These are phyloP conservation scores for Leccinum disarticulatum DNA, from an alignment of 768 basidiomycete species.

Conservation along the genomic window DNA sequence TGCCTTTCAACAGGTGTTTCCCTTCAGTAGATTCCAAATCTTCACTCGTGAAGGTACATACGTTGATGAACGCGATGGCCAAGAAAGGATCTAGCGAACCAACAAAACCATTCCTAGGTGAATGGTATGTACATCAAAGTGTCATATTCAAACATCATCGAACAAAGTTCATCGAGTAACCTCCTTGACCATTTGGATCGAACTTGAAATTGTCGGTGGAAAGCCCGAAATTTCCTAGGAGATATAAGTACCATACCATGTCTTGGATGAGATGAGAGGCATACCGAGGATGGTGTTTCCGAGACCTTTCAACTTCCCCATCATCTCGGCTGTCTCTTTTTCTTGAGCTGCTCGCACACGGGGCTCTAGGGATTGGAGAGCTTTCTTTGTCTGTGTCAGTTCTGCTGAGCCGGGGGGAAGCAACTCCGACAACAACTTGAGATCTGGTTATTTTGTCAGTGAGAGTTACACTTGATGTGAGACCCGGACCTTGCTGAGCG, in stretches of 20 bases:
- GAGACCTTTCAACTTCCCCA: conserved; percentile 87
- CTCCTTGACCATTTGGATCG: conserved; percentile 90
- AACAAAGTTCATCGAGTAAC: conserved; percentile 89
- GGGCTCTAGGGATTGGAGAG: conserved; percentile 58
- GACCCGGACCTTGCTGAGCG: conserved; percentile 74
- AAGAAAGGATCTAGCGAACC: conserved; percentile 3
- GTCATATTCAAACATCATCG: conserved; percentile 34
- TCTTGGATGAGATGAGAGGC: conserved; percentile 15
- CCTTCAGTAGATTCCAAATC: conserved; percentile 28
- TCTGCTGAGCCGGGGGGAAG: conserved; percentile 58
- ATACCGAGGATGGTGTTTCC: conserved; percentile 87
- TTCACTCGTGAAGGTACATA: conserved; percentile 23
- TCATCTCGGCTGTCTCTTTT: conserved; percentile 86
- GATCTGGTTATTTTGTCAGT: conserved; percentile 53
- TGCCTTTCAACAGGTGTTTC: conserved; percentile 28
- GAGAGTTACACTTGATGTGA: not conserved
- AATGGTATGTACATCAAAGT: not conserved
- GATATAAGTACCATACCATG: not conserved
- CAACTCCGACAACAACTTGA: conserved; percentile 65
- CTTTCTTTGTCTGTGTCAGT: conserved; percentile 43
- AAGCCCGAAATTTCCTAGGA: conserved; percentile 84
- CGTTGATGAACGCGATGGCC: conserved; percentile 16
- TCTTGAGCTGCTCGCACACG: conserved; percentile 77
- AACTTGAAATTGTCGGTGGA: conserved; percentile 98
- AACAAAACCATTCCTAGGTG: not conserved